These are phyloP conservation scores for Xerocomus cyaneibrunnescens DNA, from an alignment of 1,284 basidiomycete genomes.

Conservation along the genomic window DNA sequence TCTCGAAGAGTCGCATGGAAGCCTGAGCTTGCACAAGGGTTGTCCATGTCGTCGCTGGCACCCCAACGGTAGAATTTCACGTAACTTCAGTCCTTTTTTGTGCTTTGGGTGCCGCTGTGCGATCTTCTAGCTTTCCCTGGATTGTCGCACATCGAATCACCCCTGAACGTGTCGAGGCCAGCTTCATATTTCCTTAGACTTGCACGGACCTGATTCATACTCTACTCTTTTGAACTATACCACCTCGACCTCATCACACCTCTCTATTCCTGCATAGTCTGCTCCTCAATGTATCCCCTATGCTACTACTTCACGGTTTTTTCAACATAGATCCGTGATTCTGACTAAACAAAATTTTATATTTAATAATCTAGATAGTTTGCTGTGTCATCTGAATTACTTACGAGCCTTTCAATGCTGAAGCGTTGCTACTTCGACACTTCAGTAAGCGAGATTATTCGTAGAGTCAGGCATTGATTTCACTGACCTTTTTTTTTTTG, in stretches of 20 bases:
- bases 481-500: conserved; percentile 21
- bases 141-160: conserved; percentile 10
- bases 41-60: conserved; percentile 67
- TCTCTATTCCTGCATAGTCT: conserved; percentile 30
- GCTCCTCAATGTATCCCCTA: conserved; percentile 32
- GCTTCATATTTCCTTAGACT: conserved; percentile 21
- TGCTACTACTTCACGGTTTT: conserved; percentile 14
- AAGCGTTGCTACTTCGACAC: conserved; percentile 4
- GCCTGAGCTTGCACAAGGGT: conserved; percentile 69
- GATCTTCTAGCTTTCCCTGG: conserved; percentile 10
- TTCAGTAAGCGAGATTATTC: conserved; percentile 26
- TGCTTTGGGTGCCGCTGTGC: conserved; percentile 9
- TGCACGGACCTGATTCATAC: conserved; percentile 29
- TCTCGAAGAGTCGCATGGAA: conserved; percentile 74
- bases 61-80: conserved; percentile 38
- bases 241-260: conserved; percentile 18
- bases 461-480: conserved; percentile 6
- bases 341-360: conserved; percentile 14
- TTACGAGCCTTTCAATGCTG: conserved; percentile 5
- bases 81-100: conserved; percentile 3
- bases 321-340: conserved; percentile 33
- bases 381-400: conserved; percentile 21
- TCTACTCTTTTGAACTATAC: conserved; percentile 33
- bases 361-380: conserved; percentile 29
- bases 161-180: conserved; percentile 16